These are phyloP conservation scores for Borovskyia barvae DNA, from an alignment of 208 protist species.

Conservation along the genomic window DNA sequence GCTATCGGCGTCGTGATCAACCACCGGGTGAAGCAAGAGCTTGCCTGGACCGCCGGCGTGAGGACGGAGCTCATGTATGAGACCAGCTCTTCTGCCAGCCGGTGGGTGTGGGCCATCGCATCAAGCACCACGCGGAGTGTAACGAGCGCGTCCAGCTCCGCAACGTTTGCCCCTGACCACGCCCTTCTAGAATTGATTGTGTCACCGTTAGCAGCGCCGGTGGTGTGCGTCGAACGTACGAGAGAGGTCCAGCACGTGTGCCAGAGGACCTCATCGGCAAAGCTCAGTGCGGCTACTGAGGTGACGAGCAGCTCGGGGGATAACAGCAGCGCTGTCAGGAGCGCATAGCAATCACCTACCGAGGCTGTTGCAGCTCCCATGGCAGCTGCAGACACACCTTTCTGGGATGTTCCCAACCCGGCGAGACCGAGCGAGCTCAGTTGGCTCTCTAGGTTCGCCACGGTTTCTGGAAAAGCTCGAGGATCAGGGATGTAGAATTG, in stretches of 20 bases:
- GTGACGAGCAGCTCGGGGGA: conserved; percentile 3
- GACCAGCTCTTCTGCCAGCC: conserved; percentile 7
- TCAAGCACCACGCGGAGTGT: conserved; percentile 8
- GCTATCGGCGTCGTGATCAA: conserved; percentile 10
- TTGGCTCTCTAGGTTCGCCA: conserved; percentile 1
- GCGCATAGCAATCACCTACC: conserved; percentile 2
- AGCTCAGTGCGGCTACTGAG: neutral
- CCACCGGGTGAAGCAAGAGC: neutral
- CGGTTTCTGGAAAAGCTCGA: neutral
- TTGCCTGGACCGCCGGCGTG: conserved; percentile 3
- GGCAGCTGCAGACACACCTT: no score
- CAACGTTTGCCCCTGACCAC: no score
- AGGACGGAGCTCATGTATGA: conserved; percentile 14
- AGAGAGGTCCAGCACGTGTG: neutral
- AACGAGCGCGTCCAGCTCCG: conserved; percentile 10
- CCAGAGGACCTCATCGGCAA: neutral
- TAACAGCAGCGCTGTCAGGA: conserved; percentile 1
- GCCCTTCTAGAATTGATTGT: no score
- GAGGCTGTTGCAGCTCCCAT: no score
- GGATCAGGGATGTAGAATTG: no score
- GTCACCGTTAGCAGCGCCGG: neutral
- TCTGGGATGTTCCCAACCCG: no score
- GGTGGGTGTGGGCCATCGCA: neutral
- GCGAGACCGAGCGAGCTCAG: conserved; percentile 1
- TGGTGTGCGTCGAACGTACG: neutral